Conservation (phyloP, 2,329 filamentous ascomycete species). For the Fusarium proliferatum region DNA sequence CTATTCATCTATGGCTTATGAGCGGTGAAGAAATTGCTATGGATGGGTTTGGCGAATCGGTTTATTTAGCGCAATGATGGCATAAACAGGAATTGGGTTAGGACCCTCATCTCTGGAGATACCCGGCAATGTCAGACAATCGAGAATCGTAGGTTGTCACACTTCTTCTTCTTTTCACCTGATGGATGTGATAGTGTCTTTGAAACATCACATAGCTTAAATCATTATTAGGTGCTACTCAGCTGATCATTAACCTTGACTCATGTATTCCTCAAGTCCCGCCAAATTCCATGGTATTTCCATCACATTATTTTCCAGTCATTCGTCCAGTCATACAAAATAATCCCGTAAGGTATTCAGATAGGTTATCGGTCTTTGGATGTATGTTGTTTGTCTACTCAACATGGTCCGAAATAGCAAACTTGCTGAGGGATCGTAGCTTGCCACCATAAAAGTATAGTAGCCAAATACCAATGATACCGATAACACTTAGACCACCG, state of each 20-base stretch:
- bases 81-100: not conserved
- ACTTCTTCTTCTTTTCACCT: not conserved
- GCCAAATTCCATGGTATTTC: conserved; percentile 23
- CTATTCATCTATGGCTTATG: not conserved
- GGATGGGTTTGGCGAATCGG: not conserved
- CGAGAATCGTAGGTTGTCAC: not conserved
- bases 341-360: not conserved
- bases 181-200: not conserved
- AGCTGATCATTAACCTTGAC: conserved; percentile 3
- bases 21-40: conserved; percentile 1
- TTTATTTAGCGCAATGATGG: not conserved
- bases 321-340: not conserved
- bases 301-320: not conserved
- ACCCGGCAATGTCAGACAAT: not conserved
- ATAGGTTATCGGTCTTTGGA: not conserved
- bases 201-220: not conserved
- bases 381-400: conserved; percentile 10
- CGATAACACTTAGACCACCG: conserved; percentile 64
- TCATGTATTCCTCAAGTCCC: not conserved
- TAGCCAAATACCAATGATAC: conserved; percentile 68
- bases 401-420: conserved; percentile 56
- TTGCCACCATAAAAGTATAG: conserved; percentile 67
- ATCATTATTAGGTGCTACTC: conserved; percentile 6
- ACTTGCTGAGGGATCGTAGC: conserved; percentile 67
- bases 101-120: conserved; percentile 17